Percentiles rank a stretch among this genome's conserved stretches.
Evolutionary conservation across 139 green algal genomes (phyloP).

Genomic region (Volvox reticuliferus): DNA sequence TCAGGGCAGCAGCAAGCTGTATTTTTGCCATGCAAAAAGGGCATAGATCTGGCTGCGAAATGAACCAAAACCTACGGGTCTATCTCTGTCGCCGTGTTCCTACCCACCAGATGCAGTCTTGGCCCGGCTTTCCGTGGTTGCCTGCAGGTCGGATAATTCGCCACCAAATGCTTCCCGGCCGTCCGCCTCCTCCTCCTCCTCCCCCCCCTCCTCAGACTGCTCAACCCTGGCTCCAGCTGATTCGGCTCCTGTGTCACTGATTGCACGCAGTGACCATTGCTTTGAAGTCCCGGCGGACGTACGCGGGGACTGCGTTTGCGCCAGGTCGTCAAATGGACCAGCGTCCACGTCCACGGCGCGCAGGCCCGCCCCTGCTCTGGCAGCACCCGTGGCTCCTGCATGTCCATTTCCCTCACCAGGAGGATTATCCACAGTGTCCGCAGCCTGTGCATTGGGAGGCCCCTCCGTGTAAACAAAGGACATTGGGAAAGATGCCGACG

Average conservation of each 20-base stretch:
- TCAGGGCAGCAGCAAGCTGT: too few species aligned
- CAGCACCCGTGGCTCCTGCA: background rate
- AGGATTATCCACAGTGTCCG: background rate
- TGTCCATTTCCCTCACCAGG: background rate
- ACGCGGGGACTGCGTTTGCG: background rate
- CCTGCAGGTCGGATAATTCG: background rate
- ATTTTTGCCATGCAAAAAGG: too few species aligned
- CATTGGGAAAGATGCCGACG: background rate
- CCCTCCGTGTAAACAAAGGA: background rate
- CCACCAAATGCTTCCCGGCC: background rate
- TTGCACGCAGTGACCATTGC: background rate
- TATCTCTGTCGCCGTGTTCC: too few species aligned
- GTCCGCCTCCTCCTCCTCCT: background rate
- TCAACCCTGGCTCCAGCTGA: background rate
- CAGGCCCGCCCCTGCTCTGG: background rate
- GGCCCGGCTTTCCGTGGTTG: background rate
- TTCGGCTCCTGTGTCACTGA: background rate
- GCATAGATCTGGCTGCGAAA: too few species aligned
- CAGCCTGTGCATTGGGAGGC: background rate
- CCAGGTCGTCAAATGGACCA: background rate
- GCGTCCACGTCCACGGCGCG: constrained; percentile 1
- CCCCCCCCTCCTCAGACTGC: background rate
- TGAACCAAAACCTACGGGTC: too few species aligned
- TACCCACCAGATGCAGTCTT: background rate
- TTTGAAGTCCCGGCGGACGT: background rate